Evolutionary conservation across 2,329 filamentous ascomycete species (phyloP), one percentile per base, ranked within the genome.

Genomic region (Bimuria novae-zelandiae): DNA sequence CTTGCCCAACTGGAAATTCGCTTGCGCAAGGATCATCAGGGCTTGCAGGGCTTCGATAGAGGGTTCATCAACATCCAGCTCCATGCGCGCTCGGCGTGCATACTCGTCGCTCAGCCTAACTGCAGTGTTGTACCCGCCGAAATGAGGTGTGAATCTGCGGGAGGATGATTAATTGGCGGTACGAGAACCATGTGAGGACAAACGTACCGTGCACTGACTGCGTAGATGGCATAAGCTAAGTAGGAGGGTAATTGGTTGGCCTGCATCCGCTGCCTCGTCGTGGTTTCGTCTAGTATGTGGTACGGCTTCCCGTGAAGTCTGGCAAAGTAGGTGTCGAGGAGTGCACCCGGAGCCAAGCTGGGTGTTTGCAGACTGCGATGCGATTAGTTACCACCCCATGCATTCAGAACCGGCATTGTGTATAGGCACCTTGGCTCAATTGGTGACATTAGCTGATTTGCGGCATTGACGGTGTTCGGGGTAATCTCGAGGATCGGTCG

Each of bases 221-320:
- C 77, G 57, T 79, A 78, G 35, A 84, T 82, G 12, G 82, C 81
- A 70, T 81, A 79, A 41, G 79, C 73, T 55, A 84, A 69, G 61
- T 75, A 76, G 2, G 64, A 58, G 1, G 82, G 79, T 10, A 93
- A 75, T 63, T 89, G 87, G 43, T 86, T 86, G 8, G 86, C 74
- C 61, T 89, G 87, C 57, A 91, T 76, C 21, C 86, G 81, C 72
- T 92, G 89, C 51, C 90, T 82, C 8, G 89, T 86, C 0, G 83
- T 84, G 0, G 86, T 79, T 72, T 96, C 90, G 66, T 95, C 90
- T 3, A 96, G 78, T 46, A 95, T 87, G 65, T 89, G 85, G 61
- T 89, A 94, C 1, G 90, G 89, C 67, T 92, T 93, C 45, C 87
- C 88, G 69, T 96, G 90, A 33, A 92, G 84, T 45, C 89, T 84